Conservation (phyloP, 192 early-diverging fungal species). For the Funneliformis mosseae region DNA sequence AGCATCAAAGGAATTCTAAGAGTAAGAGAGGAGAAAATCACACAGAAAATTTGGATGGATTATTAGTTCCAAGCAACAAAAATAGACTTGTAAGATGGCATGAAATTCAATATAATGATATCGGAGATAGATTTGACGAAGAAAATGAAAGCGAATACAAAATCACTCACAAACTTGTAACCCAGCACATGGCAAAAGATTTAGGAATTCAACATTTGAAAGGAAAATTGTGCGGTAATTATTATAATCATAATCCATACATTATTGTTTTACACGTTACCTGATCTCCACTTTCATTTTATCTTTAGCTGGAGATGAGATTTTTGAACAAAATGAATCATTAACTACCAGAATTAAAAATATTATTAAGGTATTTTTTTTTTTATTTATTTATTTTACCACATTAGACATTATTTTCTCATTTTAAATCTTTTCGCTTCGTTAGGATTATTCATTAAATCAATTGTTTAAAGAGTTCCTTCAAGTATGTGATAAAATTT, state of each 20-base stretch:
- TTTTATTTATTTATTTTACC: not conserved
- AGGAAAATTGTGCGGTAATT: not conserved
- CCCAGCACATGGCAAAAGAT: not conserved
- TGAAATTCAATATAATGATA: constrained; percentile 15
- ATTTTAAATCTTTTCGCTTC: not conserved
- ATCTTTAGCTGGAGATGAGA: not conserved
- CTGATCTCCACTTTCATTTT: not conserved
- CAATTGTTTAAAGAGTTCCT: not conserved
- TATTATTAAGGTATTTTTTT: not conserved
- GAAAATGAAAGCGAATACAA: not conserved
- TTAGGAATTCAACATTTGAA: not conserved
- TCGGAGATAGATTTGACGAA: not conserved
- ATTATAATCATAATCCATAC: not conserved
- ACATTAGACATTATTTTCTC: not conserved
- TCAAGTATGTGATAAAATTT: not conserved
- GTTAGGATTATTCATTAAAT: not conserved
- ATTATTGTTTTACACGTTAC: not conserved
- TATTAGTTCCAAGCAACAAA: not conserved
- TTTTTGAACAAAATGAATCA: constrained; percentile 7
- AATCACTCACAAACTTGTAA: not conserved
- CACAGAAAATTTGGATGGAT: not conserved
- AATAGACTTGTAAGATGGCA: not conserved
- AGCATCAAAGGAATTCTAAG: not conserved
- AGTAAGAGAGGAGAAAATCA: not conserved
- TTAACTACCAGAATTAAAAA: constrained; percentile 10